A percentile compares a stretch with the other conserved stretches of the same genome.
phyloP scores from a whole-genome alignment of 2,329 filamentous ascomycete species.

The Colletotrichum godetiae region DNA sequence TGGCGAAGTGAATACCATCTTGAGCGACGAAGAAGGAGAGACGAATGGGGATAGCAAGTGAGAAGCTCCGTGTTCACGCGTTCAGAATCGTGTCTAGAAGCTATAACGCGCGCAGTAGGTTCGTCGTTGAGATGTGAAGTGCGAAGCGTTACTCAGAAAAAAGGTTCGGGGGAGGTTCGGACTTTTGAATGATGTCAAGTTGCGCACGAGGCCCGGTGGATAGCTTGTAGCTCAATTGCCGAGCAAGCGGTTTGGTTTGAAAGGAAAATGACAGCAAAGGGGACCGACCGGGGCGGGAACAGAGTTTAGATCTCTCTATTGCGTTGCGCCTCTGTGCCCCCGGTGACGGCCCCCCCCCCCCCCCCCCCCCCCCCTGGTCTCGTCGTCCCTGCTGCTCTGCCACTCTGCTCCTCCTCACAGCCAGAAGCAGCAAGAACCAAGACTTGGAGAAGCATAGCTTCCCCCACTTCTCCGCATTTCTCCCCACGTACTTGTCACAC shows the following conservation, averaged over 20 bases:
- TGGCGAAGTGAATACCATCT: constrained; percentile 70
- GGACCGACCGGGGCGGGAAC: constrained; percentile 8
- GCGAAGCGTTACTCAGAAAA: neutral
- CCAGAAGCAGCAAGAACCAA: constrained; percentile 16
- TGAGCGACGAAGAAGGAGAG: neutral
- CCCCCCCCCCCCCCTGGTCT: constrained; percentile 1
- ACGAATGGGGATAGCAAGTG: neutral
- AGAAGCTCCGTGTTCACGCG: neutral
- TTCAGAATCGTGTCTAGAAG: neutral
- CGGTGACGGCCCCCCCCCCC: constrained; percentile 15
- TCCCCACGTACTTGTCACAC: constrained; percentile 25
- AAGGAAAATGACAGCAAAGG: constrained; percentile 13
- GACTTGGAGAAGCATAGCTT: constrained; percentile 29
- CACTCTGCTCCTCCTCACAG: constrained; percentile 5
- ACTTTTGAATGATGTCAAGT: constrained; percentile 28
- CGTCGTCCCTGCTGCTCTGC: neutral
- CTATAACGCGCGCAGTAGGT: neutral
- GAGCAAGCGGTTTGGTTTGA: neutral
- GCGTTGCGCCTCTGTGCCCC: constrained; percentile 26
- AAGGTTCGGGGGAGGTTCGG: neutral
- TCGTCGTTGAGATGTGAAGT: neutral
- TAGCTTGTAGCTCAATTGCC: constrained; percentile 7
- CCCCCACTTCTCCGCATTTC: constrained; percentile 34
- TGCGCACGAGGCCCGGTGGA: constrained; percentile 7
- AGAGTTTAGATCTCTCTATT: constrained; percentile 15